A percentile compares a stretch with the other conserved stretches of the same genome.
phyloP scores from a whole-genome alignment of 2,329 filamentous ascomycete genomes.

The Penicillium sp. region DNA sequence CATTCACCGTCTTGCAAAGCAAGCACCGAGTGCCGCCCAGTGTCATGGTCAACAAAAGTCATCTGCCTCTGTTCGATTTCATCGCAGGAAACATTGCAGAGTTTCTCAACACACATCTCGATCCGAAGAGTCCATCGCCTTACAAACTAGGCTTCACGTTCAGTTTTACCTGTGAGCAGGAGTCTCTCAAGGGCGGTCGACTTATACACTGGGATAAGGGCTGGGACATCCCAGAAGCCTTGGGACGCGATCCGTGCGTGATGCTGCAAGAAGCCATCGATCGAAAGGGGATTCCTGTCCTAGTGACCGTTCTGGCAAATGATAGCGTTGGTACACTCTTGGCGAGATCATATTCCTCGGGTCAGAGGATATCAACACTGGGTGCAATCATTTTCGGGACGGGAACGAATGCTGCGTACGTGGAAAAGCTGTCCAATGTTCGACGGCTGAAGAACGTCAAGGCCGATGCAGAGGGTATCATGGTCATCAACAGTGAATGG shows the following conservation, averaged over 20 bases:
- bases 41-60: constrained; percentile 24
- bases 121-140: background rate
- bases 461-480: background rate
- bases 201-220: constrained; percentile 30
- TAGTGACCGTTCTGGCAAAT: constrained; percentile 26
- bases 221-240: constrained; percentile 29
- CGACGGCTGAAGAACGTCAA: background rate
- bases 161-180: constrained; percentile 28
- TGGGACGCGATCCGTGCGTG: constrained; percentile 24
- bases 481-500: constrained; percentile 10
- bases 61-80: constrained; percentile 26
- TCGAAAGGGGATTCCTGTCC: constrained; percentile 19
- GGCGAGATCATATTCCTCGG: constrained; percentile 24
- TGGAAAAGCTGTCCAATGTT: constrained; percentile 15
- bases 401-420: constrained; percentile 29
- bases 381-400: constrained; percentile 29
- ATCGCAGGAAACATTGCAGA: constrained; percentile 19
- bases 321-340: constrained; percentile 29
- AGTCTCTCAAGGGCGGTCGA: constrained; percentile 21
- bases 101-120: constrained; percentile 15
- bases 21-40: constrained; percentile 21
- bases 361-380: constrained; percentile 16
- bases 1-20: constrained; percentile 21
- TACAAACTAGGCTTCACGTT: constrained; percentile 29
- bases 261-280: constrained; percentile 31